Evolutionary conservation across 2,329 filamentous ascomycete genomes (phyloP), one percentile per base, ranked within the genome.

Genomic region (Lachnellula hyalina): DNA sequence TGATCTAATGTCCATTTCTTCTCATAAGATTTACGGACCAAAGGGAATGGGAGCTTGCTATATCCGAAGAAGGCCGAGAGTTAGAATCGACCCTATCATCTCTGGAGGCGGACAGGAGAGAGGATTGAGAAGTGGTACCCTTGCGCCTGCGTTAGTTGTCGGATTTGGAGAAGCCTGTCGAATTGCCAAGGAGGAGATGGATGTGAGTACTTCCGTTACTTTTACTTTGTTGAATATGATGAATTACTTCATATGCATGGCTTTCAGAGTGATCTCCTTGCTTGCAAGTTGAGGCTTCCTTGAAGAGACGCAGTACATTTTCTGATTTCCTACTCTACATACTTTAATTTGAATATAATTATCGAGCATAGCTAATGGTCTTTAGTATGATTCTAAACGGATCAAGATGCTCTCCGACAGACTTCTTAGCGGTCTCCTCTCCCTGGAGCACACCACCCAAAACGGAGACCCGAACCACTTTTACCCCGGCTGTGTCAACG

Each of bases 41-140:
- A 99, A 96, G 78, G 94, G 94, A 35, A 89, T 99, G 54, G 94
- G 94, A 56, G 94, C 94, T 55, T 99, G 94, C 75, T 99, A 93
- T 68, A 90, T 99, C 48, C 87, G 94, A 67, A 84, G 94, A 75
- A 83, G 94, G 55, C 94, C 94, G 1, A 86, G 93, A 71, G 94
- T 99, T 63, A 89, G 94, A 73, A 77, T 99, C 55, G 94, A 99
- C 56, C 94, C 94, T 49, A 87, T 99, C 70, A 99, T 99, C 75
- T 95, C 85, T 53, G 94, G 94, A 58, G 94, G 94, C 73, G 94
- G 94, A 5, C 94, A 99, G 72, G 94, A 99, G 77, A 83, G 94
- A 78, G 94, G 94, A 63, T 76, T 99, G 61, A 85, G 94, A 70
- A 97, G 93, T 72, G 94, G 94, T 60, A 99, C 94, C 5, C 79